Evolutionary conservation across 352 stramenopile genomes (phyloP).

Genomic region (Globisporangium uncinulatum): DNA sequence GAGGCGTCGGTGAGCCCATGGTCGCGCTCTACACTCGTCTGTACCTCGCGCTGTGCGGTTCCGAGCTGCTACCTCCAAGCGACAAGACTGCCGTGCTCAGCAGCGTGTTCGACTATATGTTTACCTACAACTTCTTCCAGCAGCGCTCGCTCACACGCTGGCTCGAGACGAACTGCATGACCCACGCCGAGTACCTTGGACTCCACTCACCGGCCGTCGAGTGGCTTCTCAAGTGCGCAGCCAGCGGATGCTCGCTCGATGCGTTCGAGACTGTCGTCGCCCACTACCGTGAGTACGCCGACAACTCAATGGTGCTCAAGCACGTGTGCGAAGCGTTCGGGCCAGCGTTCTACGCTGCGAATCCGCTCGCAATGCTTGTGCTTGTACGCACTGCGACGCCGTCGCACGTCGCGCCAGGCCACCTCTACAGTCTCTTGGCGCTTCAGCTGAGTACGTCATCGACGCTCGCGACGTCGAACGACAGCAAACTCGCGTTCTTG

Average conservation of each 20-base stretch:
- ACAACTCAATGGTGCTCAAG: slow-evolving; percentile 88
- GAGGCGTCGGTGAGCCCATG: slow-evolving; percentile 85
- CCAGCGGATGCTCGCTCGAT: slow-evolving; percentile 25
- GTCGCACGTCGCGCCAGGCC: slow-evolving; percentile 53
- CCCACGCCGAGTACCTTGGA: slow-evolving; percentile 54
- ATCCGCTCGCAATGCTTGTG: slow-evolving; percentile 52
- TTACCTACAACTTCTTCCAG: slow-evolving; percentile 73
- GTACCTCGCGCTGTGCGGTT: slow-evolving; percentile 75
- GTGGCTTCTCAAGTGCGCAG: slow-evolving; percentile 80
- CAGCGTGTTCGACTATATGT: slow-evolving; percentile 88
- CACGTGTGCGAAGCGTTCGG: slow-evolving; percentile 80
- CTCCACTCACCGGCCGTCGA: slow-evolving; percentile 84
- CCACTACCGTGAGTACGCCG: slow-evolving; percentile 80
- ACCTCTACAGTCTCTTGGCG: slow-evolving; percentile 68
- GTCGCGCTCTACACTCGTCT: slow-evolving; percentile 81
- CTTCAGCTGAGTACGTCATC: slow-evolving; percentile 43
- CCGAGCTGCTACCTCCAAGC: slow-evolving; percentile 38
- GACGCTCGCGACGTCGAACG: slow-evolving; percentile 24
- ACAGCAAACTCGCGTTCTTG: slow-evolving; percentile 69
- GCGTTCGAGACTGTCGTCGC: slow-evolving; percentile 64
- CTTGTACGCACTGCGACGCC: slow-evolving; percentile 57
- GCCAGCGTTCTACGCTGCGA: slow-evolving; percentile 44
- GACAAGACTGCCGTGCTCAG: slow-evolving; percentile 50
- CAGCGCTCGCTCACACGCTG: slow-evolving; percentile 45
- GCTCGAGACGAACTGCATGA: slow-evolving; percentile 48